Conservation (phyloP, 192 early-diverging fungal genomes). For the Linnemannia exigua region DNA sequence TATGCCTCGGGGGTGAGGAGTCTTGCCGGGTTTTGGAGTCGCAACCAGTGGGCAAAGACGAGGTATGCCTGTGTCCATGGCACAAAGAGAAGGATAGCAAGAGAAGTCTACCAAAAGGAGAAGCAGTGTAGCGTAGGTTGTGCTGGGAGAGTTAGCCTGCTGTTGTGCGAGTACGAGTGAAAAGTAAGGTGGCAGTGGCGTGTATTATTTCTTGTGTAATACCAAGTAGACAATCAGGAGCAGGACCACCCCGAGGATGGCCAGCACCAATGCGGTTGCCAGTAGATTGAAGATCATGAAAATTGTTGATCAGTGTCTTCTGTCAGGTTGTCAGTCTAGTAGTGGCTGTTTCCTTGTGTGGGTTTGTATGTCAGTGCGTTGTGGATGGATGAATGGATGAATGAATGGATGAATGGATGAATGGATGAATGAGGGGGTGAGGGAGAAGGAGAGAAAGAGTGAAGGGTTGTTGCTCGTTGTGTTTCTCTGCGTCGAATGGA, state of each 20-base stretch:
- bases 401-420: too few species aligned
- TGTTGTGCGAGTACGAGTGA: neutral
- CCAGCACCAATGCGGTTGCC: constrained; percentile 40
- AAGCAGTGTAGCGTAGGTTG: neutral
- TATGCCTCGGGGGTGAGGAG: constrained; percentile 49
- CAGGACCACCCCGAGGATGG: constrained; percentile 48
- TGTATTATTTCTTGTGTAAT: neutral
- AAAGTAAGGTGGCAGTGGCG: neutral
- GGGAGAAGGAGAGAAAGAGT: neutral
- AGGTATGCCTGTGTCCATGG: constrained; percentile 57
- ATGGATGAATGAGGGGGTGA: too few species aligned
- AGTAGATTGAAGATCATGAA: constrained; percentile 42
- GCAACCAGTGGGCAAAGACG: constrained; percentile 52
- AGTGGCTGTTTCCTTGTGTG: neutral
- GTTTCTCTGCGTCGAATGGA: too few species aligned
- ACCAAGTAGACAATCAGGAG: constrained; percentile 44
- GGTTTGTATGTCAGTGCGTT: neutral
- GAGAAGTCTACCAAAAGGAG: constrained; percentile 31
- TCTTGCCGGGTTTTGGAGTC: constrained; percentile 43
- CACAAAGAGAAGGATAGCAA: constrained; percentile 44
- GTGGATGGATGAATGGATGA: neutral
- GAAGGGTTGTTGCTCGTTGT: too few species aligned
- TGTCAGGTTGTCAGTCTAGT: neutral
- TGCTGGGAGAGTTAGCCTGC: neutral
- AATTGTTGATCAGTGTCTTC: neutral